phyloP scores from a whole-genome alignment of 768 basidiomycete genomes.

The Clavulina sp. region DNA sequence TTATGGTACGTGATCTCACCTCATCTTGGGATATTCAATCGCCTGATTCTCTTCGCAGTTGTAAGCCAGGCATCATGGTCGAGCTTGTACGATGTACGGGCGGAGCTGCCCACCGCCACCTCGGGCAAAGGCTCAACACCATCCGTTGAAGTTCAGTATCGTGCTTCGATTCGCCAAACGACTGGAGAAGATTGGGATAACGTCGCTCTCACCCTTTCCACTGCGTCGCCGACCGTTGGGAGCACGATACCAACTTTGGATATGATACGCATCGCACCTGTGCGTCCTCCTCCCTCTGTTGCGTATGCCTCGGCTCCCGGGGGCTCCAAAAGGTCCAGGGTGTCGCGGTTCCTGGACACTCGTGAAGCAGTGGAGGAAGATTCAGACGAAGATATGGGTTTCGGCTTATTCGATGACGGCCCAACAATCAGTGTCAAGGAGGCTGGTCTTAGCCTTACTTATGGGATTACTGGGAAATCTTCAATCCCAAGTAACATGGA shows the following conservation, averaged over 20 bases:
- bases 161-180: constrained; percentile 12
- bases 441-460: not conserved
- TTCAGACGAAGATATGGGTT: no score
- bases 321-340: no score
- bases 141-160: constrained; percentile 9
- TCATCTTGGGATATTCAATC: no score
- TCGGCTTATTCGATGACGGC: no score
- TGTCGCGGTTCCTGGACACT: no score
- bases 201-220: constrained; percentile 11
- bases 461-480: constrained; percentile 8
- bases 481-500: constrained; percentile 9
- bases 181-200: constrained; percentile 13
- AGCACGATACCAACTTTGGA: constrained; percentile 9
- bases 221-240: constrained; percentile 12
- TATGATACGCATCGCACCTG: constrained; percentile 8
- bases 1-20: constrained; percentile 1
- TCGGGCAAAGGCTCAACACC: not conserved
- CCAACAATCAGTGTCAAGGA: no score
- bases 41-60: constrained; percentile 5
- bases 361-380: no score
- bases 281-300: no score
- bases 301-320: no score
- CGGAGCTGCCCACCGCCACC: not conserved
- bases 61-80: constrained; percentile 10
- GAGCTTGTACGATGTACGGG: constrained; percentile 12